Percentiles rank a stretch among this genome's conserved stretches.
phyloP scores from a whole-genome alignment of 768 basidiomycete genomes.

The Termitomyces bulborhizus region DNA sequence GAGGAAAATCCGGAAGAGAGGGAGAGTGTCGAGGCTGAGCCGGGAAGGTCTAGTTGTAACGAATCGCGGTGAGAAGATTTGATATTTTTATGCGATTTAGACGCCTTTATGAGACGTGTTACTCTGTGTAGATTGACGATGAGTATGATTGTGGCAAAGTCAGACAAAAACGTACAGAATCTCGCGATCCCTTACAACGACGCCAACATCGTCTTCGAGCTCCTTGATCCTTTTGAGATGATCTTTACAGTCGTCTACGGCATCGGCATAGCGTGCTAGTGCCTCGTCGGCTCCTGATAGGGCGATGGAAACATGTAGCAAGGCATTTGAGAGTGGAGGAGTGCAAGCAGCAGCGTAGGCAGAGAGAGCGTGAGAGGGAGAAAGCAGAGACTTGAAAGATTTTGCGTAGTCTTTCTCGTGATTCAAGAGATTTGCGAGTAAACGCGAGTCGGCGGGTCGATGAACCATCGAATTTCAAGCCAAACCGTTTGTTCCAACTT shows the following conservation, averaged over 20 bases:
- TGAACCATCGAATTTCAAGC: conserved; percentile 11
- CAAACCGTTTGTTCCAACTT: background rate
- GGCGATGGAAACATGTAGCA: conserved; percentile 44
- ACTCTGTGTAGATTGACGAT: conserved; percentile 37
- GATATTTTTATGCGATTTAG: conserved; percentile 44
- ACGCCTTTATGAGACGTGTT: conserved; percentile 73
- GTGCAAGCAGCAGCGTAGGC: conserved; percentile 70
- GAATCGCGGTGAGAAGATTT: conserved; percentile 28
- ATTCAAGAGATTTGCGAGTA: conserved; percentile 59
- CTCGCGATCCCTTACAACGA: conserved; percentile 68
- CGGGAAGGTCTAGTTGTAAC: conserved; percentile 22
- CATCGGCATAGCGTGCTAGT: conserved; percentile 49
- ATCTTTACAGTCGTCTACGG: conserved; percentile 62
- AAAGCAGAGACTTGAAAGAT: conserved; percentile 50
- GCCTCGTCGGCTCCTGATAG: conserved; percentile 67
- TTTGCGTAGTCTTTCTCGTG: conserved; percentile 71
- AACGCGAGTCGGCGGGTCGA: conserved; percentile 53
- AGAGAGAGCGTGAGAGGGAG: conserved; percentile 56
- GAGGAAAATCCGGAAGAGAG: conserved; percentile 25
- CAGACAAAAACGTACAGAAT: conserved; percentile 55
- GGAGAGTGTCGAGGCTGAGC: conserved; percentile 39
- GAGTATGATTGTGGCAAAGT: background rate
- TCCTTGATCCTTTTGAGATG: conserved; percentile 53
- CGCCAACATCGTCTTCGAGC: conserved; percentile 68
- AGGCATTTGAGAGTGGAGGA: conserved; percentile 45